Evolutionary conservation across 139 green algal genomes (phyloP).

Genomic region (Chlorella sp.): DNA sequence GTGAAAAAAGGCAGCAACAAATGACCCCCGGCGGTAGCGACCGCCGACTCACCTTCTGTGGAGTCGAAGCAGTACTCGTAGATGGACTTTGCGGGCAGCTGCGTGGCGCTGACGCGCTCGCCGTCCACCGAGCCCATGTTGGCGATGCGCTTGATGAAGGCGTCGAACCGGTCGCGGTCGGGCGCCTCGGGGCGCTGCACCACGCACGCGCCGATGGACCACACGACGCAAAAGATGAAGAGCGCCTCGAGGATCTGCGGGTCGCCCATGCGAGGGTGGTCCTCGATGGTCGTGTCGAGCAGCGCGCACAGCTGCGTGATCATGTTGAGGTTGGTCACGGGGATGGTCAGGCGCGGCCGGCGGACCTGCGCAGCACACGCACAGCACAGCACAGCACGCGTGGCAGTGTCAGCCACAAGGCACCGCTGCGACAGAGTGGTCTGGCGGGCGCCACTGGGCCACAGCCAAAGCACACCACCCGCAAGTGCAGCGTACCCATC

Average conservation of each 20-base stretch:
- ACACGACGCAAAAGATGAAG: conserved; percentile 72
- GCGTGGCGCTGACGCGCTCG: conserved; percentile 44
- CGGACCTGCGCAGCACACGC: conserved; percentile 5
- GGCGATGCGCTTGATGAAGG: conserved; percentile 63
- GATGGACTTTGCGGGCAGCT: conserved; percentile 63
- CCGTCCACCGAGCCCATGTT: conserved; percentile 53
- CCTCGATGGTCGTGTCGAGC: conserved; percentile 54
- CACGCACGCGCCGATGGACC: conserved; percentile 59
- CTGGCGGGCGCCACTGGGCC: too few relatives aligned
- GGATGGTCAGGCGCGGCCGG: conserved; percentile 54
- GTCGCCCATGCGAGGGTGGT: conserved; percentile 45
- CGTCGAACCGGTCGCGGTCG: conserved; percentile 69
- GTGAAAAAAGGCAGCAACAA: too few relatives aligned
- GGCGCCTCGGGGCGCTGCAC: conserved; percentile 42
- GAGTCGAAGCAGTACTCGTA: conserved; percentile 85
- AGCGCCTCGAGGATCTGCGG: conserved; percentile 61
- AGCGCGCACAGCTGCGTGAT: conserved; percentile 69
- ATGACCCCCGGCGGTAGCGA: too few relatives aligned
- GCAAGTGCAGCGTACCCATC: too few relatives aligned
- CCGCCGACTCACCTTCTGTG: too few relatives aligned
- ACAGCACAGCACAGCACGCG: too few relatives aligned
- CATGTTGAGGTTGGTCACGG: conserved; percentile 79
- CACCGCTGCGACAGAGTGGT: too few relatives aligned
- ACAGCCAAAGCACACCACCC: too few relatives aligned
- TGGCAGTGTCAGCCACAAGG: too few relatives aligned